Conservation (phyloP, 306 rosid genomes). For the Purshia tridentata region DNA sequence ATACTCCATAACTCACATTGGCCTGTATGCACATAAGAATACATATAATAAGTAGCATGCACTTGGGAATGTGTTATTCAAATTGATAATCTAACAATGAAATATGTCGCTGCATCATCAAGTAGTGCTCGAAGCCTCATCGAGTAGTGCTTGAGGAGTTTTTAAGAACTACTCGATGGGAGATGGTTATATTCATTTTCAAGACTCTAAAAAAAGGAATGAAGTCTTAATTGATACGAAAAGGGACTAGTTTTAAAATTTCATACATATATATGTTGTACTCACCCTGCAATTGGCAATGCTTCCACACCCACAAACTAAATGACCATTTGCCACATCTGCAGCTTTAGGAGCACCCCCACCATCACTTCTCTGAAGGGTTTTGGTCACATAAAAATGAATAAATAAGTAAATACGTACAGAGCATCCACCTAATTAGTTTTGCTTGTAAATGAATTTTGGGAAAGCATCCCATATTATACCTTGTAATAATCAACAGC, state of each 20-base stretch:
- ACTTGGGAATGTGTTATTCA: neutral
- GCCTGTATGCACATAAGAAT: neutral
- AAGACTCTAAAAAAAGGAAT: too few relatives aligned
- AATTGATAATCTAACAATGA: neutral
- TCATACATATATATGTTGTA: neutral
- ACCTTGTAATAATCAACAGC: conserved; percentile 76
- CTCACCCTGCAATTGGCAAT: conserved; percentile 51
- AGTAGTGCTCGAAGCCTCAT: too few relatives aligned
- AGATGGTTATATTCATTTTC: too few relatives aligned
- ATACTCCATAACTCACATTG: conserved; percentile 12
- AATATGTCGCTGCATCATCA: neutral
- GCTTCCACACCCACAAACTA: conserved; percentile 62
- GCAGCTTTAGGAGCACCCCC: conserved; percentile 63
- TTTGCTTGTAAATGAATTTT: neutral
- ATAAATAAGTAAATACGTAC: neutral
- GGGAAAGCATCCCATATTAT: neutral
- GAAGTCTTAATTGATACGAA: too few relatives aligned
- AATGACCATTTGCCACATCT: conserved; percentile 59
- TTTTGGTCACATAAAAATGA: neutral
- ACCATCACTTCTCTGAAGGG: conserved; percentile 62
- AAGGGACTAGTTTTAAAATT: too few relatives aligned
- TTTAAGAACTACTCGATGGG: too few relatives aligned
- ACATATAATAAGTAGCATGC: neutral
- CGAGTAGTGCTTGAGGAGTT: too few relatives aligned
- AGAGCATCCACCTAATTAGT: neutral